Base-by-base conservation (phyloP, 2,329 filamentous ascomycete species). In the Colletotrichum australisinense region DNA sequence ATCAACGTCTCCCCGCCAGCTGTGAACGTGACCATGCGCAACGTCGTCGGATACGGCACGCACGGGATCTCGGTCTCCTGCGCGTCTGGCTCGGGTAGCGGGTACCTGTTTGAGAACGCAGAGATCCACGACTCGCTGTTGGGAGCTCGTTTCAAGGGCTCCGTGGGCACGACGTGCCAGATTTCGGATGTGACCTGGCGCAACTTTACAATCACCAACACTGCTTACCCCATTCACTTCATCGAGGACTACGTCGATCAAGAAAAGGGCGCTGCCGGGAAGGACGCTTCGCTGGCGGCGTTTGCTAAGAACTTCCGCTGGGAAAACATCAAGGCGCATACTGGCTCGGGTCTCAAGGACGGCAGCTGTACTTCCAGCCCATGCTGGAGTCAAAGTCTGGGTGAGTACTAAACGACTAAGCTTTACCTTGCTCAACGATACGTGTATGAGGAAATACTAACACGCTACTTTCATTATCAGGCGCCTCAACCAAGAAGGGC, bases 231-330 rank as follows among this genome's bases (percentile, higher is more conserved):
- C 2, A 62, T 71, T 6, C 63, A 71, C 46, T 71, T 71, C 16
- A 71, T 71, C 32, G 63, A 71, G 46, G n/a, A 71, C 46, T 71
- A 71, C 26, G 63, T 71, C 26, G 68, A 71, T 19, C 68, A 71
- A 49, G 63, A 71, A 35, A 71, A 71, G 56, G 68, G 68, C 0
- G 55, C 63, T 2, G 63, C 55, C 2, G 63, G 68, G 1, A 71
- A 71, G 14, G 63, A 71, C 8, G 8, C 63, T 5, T 71, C 68
- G 3, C 56, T 71, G 19, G 68, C 68, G 0, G 68, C 68, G 2
- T 71, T 60, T 28, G 62, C 68, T 1, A 71, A 71, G 56, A 71
- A 67, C 19, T 71, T 71, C 56, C 22, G 12, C 5, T 71, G 68
- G 68, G 63, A 71, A 11, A 32, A n/a, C 6, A 71, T 71, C 35